These are phyloP conservation scores for Albugo laibachii DNA, from an alignment of 352 stramenopile species.

Conservation along the genomic window DNA sequence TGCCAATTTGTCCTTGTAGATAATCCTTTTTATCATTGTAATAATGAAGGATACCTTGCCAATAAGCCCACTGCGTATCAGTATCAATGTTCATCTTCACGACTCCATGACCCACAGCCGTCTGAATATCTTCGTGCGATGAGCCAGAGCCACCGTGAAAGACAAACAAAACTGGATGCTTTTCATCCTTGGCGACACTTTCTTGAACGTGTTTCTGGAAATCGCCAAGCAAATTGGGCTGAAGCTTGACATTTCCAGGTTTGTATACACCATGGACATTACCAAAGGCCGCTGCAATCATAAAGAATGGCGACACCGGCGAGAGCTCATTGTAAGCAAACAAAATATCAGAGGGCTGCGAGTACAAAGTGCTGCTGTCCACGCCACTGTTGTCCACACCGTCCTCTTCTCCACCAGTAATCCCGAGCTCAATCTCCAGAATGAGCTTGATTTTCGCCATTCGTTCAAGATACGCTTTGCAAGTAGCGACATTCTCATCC, in stretches of 20 bases:
- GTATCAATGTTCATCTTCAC: constrained; percentile 99
- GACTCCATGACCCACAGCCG: constrained; percentile 90
- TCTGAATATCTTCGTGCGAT: constrained; percentile 90
- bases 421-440: constrained; percentile 96
- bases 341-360: constrained; percentile 86
- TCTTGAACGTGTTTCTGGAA: constrained; percentile 83
- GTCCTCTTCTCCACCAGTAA: constrained; percentile 97
- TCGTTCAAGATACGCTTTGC: constrained; percentile 95
- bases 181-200: constrained; percentile 44
- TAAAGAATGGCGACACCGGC: constrained; percentile 85
- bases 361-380: constrained; percentile 87
- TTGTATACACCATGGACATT: constrained; percentile 98
- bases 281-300: constrained; percentile 91
- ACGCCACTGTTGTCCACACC: constrained; percentile 95
- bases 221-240: constrained; percentile 92
- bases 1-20: constrained; percentile 95
- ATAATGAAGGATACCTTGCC: constrained; percentile 94
- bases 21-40: constrained; percentile 95
- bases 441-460: constrained; percentile 93
- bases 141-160: constrained; percentile 98
- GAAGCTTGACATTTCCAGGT: constrained; percentile 96
- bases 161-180: constrained; percentile 96
- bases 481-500: constrained; percentile 96
- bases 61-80: constrained; percentile 98
- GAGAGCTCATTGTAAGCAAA: constrained; percentile 91